Base-by-base conservation (phyloP, 2,329 filamentous ascomycete species). In the Aureobasidium sp. region DNA sequence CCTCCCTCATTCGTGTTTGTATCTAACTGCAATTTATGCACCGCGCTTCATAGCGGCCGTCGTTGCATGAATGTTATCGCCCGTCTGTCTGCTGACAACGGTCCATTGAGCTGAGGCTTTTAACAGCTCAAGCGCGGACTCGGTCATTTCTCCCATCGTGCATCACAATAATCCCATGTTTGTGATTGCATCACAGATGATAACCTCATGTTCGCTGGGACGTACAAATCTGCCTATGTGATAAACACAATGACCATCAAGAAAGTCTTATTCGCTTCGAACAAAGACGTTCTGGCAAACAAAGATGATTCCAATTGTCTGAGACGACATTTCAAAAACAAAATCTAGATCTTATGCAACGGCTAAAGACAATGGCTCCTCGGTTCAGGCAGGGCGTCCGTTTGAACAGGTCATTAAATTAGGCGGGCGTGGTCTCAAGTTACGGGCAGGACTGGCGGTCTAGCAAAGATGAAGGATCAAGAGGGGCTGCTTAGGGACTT, bases 11-110 rank as follows among this genome's bases (percentile, higher is more conserved):
- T 41, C 29, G 41, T 56, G 36, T 23, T 41, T 17, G 20, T 10
- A 17, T 44, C 37, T 13, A 56, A 34, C 26, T 34, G 27, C 53
- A 57, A 57, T 57, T 23, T 57, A 57, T 57, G 53, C 53, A 57
- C 27, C 39, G 53, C 53, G 53, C 41, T 57, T 36, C 53, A 29
- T 55, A 55, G 37, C 39, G 39, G 36, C 52, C 52, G 36, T 56
- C 41, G 29, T 17, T 46, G 53, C 53, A 57, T 32, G 53, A 57
- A 26, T 57, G 53, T 12, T 39, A 52, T 39, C 29, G 50, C 34
- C 34, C 23, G 51, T 55, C 26, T 42, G 51, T 55, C 51, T 55
- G 51, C 51, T 55, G 51, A 55, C 37, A 17, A 20, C 34, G 20
- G n/a, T 23, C 37, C 20, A 26, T 29, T 26, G 26, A 29, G 3